Evolutionary conservation across 148 eudicot genomes (phyloP), one percentile per base, ranked within the genome.

Genomic region (Beta vulgaris): DNA sequence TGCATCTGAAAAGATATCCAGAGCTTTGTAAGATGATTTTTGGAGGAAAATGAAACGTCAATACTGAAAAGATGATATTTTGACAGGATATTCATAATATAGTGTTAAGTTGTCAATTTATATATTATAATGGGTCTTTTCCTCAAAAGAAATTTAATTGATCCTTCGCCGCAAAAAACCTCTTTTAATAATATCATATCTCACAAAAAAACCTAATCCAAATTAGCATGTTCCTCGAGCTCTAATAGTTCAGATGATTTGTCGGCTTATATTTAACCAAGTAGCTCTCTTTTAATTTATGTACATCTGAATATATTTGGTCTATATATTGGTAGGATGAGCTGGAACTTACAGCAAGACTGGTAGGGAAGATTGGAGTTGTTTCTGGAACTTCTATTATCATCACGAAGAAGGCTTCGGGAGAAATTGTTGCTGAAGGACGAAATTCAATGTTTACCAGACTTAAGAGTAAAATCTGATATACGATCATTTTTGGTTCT

Each of bases 401-500:
- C 39, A 76, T 93, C 15, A 86, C 78, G 77, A 89, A 93, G 36
- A 93, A 87, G 73, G 79, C 78, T 39, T 83, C 94, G 6, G 97
- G 95, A 60, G 86, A 87, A 67, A 68, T 87, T 43, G 75, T 93
- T 71, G 97, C 98, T 65, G 89, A 93, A 88, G 98, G 97, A 39
- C 72, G 98, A 37, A 94, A 93, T 82, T 87, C 93, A 26, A 77
- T 93, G 82, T 93, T 93, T 76, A 83, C 85, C 78, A 85, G 74
- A 80, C 76, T 53, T 28, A 18, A 58, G 37, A 87, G 91, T 85
- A 86, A 86, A 79, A 77, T 87, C 16, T 88, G 78, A 84, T 10
- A 72, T 64, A 10, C 42, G n/a, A n/a, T n/a, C 23, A 40, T 12
- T 4, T 8, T 64, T 64, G 4, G 6, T 0, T 26, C 0, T n/a